phyloP scores from a whole-genome alignment of 2,329 filamentous ascomycete genomes.

The Helicocarpus griseus region DNA sequence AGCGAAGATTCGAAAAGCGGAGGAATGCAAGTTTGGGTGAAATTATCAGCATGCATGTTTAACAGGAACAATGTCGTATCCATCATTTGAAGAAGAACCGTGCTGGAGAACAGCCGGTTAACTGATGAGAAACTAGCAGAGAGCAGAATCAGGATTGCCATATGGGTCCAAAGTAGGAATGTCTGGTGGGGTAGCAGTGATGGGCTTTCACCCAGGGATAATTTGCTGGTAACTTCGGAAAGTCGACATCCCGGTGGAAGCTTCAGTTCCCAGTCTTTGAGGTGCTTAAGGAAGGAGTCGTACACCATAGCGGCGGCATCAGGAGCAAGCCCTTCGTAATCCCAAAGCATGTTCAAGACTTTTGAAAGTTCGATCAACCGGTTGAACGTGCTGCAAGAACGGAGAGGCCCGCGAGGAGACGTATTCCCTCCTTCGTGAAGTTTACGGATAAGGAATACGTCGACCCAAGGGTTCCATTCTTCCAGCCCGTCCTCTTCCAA shows the following conservation, averaged over 20 bases:
- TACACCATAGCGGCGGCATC: neutral
- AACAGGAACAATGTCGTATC: constrained; percentile 27
- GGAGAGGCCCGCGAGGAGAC: constrained; percentile 31
- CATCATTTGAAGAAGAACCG: constrained; percentile 28
- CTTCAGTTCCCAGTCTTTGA: constrained; percentile 9
- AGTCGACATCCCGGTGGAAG: constrained; percentile 4
- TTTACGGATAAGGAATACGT: constrained; percentile 31
- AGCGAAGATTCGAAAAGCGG: constrained; percentile 29
- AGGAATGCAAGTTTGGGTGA: constrained; percentile 26
- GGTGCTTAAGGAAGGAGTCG: constrained; percentile 5
- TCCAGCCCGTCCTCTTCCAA: constrained; percentile 59
- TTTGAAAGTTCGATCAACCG: constrained; percentile 32
- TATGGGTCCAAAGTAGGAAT: constrained; percentile 28
- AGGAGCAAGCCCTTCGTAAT: neutral
- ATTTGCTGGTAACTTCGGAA: constrained; percentile 1
- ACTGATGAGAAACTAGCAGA: constrained; percentile 25
- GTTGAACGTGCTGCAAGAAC: constrained; percentile 46
- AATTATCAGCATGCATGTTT: constrained; percentile 29
- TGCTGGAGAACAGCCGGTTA: constrained; percentile 25
- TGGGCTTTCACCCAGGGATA: neutral
- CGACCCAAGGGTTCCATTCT: constrained; percentile 65
- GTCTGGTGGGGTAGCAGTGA: constrained; percentile 30
- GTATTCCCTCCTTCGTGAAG: constrained; percentile 17
- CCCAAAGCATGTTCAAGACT: constrained; percentile 9
- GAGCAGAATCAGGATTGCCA: constrained; percentile 27